Evolutionary conservation across 2,329 filamentous ascomycete species (phyloP).

Genomic region (Colletotrichum horii): DNA sequence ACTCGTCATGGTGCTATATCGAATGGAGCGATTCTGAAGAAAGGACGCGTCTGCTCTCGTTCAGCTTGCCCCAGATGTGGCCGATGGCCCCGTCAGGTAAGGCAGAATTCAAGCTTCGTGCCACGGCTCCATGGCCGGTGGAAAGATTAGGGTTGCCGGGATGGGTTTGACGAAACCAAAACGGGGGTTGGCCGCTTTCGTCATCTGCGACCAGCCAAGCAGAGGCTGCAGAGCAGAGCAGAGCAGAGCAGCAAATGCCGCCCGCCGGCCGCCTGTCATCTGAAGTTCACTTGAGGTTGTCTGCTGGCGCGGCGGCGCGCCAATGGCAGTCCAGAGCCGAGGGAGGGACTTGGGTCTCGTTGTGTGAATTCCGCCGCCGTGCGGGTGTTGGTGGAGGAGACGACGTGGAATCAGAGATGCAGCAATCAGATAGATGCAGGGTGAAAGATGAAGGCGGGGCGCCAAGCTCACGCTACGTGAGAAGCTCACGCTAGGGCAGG

Average conservation of each 20-base stretch:
- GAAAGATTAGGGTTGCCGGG: conserved; percentile 13
- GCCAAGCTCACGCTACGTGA: neutral
- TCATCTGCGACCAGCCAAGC: neutral
- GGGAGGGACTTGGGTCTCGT: neutral
- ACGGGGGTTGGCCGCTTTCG: neutral
- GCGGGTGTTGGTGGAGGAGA: conserved; percentile 8
- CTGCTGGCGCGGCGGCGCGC: neutral
- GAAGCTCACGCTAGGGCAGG: neutral
- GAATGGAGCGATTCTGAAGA: neutral
- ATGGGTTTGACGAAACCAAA: neutral
- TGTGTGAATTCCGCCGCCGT: neutral
- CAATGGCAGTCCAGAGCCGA: neutral
- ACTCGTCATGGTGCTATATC: conserved; percentile 9
- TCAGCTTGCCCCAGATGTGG: conserved; percentile 11
- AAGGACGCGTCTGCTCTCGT: conserved; percentile 8
- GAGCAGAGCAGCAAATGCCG: neutral
- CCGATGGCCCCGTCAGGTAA: conserved; percentile 12
- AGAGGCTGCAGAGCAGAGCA: neutral
- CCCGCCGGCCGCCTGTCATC: conserved; percentile 2
- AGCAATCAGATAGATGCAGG: conserved; percentile 14
- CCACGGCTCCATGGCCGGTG: neutral
- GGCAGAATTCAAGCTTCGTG: conserved; percentile 18
- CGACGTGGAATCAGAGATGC: conserved; percentile 20
- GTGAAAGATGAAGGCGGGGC: neutral
- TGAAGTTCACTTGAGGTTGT: neutral